Conservation (phyloP, 177 flowering plant genomes). For the Telopea speciosissima region DNA sequence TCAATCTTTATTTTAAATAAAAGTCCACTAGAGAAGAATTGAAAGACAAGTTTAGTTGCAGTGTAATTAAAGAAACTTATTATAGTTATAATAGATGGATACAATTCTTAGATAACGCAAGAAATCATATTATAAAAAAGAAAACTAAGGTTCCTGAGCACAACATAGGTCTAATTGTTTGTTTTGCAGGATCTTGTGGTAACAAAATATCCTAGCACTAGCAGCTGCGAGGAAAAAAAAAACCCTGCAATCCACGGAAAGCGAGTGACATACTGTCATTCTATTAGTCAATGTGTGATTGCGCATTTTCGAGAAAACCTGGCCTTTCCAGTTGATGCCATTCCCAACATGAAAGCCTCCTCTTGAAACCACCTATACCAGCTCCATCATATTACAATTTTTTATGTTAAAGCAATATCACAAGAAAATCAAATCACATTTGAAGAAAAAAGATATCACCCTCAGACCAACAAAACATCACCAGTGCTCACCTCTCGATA, state of each 20-base stretch:
- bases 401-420: not conserved
- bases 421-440: not conserved
- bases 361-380: slow-evolving; percentile 82
- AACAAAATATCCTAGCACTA: no score
- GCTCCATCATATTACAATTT: not conserved
- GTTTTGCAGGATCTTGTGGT: not conserved
- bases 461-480: not conserved
- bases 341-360: slow-evolving; percentile 99
- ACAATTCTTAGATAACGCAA: not conserved
- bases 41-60: not conserved
- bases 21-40: no score
- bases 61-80: not conserved
- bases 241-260: not conserved
- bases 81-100: not conserved
- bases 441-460: not conserved
- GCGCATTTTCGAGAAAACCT: slow-evolving; percentile 98
- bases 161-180: not conserved
- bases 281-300: slow-evolving; percentile 89
- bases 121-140: no score
- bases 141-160: not conserved
- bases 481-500: slow-evolving; percentile 73
- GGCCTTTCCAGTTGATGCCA: slow-evolving; percentile 99
- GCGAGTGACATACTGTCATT: slow-evolving; percentile 74
- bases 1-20: no score
- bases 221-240: not conserved